phyloP scores from a whole-genome alignment of 129 eudicot genomes.

The Flaveria trinervia region DNA sequence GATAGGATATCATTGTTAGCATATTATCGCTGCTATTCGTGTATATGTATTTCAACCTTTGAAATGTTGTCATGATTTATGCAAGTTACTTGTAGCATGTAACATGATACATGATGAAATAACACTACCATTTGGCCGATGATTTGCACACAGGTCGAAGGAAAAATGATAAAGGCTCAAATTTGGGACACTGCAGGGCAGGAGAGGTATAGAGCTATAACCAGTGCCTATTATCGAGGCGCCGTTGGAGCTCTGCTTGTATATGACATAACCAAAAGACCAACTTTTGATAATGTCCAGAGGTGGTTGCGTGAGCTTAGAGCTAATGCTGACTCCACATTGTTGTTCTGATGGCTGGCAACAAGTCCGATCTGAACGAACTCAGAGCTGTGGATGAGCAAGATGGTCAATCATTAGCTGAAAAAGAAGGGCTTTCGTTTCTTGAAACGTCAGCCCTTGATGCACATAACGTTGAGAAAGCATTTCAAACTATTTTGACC shows the following conservation, averaged over 20 bases:
- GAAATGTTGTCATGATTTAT: not conserved
- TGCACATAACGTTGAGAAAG: slow-evolving; percentile 66
- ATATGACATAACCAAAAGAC: slow-evolving; percentile 78
- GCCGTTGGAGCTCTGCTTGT: slow-evolving; percentile 82
- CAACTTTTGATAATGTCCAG: slow-evolving; percentile 70
- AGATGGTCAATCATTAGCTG: slow-evolving; percentile 71
- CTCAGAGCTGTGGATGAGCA: slow-evolving; percentile 63
- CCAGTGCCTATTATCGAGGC: slow-evolving; percentile 88
- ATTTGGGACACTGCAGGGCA: slow-evolving; percentile 96
- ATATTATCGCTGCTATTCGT: not conserved
- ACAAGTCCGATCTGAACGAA: slow-evolving; percentile 76
- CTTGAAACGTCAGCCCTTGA: slow-evolving; percentile 86
- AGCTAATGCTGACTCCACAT: slow-evolving; percentile 81
- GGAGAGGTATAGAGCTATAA: slow-evolving; percentile 80
- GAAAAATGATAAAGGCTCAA: slow-evolving; percentile 87
- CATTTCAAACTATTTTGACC: slow-evolving; percentile 68
- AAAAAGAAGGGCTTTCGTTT: slow-evolving; percentile 80
- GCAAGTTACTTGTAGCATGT: not conserved
- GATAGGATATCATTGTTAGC: not conserved
- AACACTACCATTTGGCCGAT: slow-evolving; percentile 4
- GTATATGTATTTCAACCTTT: not conserved
- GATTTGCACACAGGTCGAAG: slow-evolving; percentile 57
- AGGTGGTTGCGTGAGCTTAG: slow-evolving; percentile 78
- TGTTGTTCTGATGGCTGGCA: slow-evolving; percentile 81
- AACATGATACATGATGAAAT: not conserved